Evolutionary conservation across 495 filamentous ascomycete species (phyloP), one percentile per base, ranked within the genome.

Genomic region (Hypomontagnella submonticulosa): DNA sequence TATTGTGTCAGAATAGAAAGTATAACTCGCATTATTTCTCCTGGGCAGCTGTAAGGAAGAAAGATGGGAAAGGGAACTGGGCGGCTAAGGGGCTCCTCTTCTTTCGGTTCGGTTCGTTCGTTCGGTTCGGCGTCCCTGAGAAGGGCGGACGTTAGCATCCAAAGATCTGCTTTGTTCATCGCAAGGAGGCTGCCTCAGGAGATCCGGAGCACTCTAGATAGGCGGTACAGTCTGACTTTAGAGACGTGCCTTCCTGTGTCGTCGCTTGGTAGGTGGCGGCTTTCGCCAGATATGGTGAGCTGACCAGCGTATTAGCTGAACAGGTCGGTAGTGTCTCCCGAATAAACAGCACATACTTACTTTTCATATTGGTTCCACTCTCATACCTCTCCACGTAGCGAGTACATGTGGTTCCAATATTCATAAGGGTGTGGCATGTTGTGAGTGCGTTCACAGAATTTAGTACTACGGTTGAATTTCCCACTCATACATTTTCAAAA

Each of bases 1-100:
- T 65, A 57, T 68, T 67, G 63, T 67, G 67, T 58, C 63, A 65
- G 60, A 66, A 58, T 52, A 70, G 63, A 67, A 27, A 19, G 38
- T 63, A 67, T 57, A 70, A 27, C 63, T 67, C 64, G 68, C 65
- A 66, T 69, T 59, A 66, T 69, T 59, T 36, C 38, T 54, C 56
- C 37, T 64, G 55, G 60, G 37, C 49, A 48, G 56, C 60, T 48
- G 56, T 51, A 55, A 51, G 47, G 56, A 49, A 57, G 40, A 55
- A 51, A 52, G 56, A 49, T 53, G 40, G 68, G 37, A 54, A 61
- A 54, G 32, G 53, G 32, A 60, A 58, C 18, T 44, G 43, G 56
- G 49, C 20, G 57, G 63, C 48, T 54, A 19, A 34, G 53, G 42
- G 12, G 41, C 15, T 40, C 38, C 37, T n/a, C 38, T 40, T 7